Conservation (phyloP, 306 rosid genomes). For the Glycyrrhiza uralensis region DNA sequence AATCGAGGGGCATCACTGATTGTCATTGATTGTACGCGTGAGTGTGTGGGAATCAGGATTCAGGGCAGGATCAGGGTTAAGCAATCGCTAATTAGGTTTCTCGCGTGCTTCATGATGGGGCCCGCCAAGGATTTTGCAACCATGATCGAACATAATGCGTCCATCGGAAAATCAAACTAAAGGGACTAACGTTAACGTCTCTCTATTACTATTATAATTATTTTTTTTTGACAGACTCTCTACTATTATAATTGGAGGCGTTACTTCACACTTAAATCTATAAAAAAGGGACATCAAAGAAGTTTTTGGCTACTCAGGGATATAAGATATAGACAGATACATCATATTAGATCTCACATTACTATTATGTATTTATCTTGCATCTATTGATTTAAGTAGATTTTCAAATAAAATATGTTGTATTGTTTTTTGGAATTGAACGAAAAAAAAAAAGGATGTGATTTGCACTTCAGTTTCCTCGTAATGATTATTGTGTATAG, state of each 20-base stretch:
- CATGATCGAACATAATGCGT: neutral
- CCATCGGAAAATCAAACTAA: slow-evolving; percentile 6
- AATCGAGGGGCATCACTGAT: neutral
- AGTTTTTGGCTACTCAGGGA: neutral
- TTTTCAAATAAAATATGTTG: neutral
- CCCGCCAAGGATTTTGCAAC: neutral
- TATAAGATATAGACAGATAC: neutral
- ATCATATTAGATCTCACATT: neutral
- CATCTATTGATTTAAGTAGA: neutral
- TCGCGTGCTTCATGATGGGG: slow-evolving; percentile 24
- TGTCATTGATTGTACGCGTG: neutral
- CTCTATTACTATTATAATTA: neutral
- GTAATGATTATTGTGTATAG: too few species aligned
- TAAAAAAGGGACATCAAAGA: neutral
- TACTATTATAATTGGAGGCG: neutral
- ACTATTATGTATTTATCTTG: neutral
- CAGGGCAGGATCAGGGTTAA: slow-evolving; percentile 12
- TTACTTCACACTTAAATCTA: neutral
- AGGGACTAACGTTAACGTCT: neutral
- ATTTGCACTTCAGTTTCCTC: too few species aligned
- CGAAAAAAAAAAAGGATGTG: too few species aligned
- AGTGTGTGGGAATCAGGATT: neutral
- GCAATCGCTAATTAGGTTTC: slow-evolving; percentile 9
- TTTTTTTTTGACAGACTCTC: neutral
- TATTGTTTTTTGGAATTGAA: too few species aligned